Conservation (phyloP, 257 asterid species). For the Solanum ahanhuiri region DNA sequence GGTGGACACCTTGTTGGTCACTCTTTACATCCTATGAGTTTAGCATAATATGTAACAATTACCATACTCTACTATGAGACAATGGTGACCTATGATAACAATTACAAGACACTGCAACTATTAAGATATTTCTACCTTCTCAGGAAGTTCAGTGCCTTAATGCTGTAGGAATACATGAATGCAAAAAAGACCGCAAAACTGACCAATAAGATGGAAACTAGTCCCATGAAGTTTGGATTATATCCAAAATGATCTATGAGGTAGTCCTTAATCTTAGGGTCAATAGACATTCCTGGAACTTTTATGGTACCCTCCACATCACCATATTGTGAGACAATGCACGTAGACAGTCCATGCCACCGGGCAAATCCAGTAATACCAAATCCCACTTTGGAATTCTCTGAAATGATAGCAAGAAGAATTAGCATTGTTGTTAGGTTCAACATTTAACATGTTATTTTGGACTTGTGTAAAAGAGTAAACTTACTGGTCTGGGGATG, state of each 20-base stretch:
- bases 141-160: constrained; percentile 47
- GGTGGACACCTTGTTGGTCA: neutral
- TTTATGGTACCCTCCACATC: constrained; percentile 32
- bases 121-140: constrained; percentile 11
- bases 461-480: neutral
- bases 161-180: constrained; percentile 36
- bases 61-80: neutral
- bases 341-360: constrained; percentile 76
- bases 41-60: neutral
- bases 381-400: constrained; percentile 76
- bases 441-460: neutral
- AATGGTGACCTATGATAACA: too few relatives aligned
- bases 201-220: constrained; percentile 27
- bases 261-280: constrained; percentile 37
- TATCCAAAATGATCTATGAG: constrained; percentile 52
- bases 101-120: too few relatives aligned
- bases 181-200: constrained; percentile 12
- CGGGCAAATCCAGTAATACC: constrained; percentile 84
- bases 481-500: constrained; percentile 69
- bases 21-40: too few relatives aligned
- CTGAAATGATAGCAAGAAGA: constrained; percentile 9
- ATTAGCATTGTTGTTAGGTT: neutral
- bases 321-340: constrained; percentile 67
- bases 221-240: constrained; percentile 33
- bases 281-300: constrained; percentile 24